Percentiles rank a stretch among this genome's conserved stretches.
These are phyloP conservation scores for Stygiomarasmius scandens DNA, from an alignment of 1,284 basidiomycete species.

Conservation along the genomic window DNA sequence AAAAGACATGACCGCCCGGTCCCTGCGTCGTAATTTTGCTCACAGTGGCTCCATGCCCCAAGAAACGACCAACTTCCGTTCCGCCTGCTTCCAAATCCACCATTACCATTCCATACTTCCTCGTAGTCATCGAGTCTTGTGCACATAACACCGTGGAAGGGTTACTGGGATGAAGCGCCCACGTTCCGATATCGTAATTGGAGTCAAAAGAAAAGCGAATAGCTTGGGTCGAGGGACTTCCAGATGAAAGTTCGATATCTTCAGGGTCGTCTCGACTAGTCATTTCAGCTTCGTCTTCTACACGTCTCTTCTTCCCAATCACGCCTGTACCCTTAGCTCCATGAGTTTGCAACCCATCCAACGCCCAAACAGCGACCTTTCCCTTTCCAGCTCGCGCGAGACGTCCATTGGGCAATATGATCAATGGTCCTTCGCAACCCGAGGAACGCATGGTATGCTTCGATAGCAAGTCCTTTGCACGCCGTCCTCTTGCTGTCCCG, in stretches of 20 bases:
- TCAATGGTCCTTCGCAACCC: constrained; percentile 30
- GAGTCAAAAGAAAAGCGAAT: constrained; percentile 12
- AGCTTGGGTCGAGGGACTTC: constrained; percentile 10
- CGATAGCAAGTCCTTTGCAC: constrained; percentile 16
- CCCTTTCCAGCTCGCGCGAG: constrained; percentile 35
- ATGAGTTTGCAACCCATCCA: constrained; percentile 36
- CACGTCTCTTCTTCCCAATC: constrained; percentile 28
- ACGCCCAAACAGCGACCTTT: constrained; percentile 34
- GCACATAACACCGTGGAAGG: constrained; percentile 28
- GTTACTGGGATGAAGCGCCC: background rate
- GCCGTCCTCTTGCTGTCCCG: constrained; percentile 6
- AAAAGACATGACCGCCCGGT: constrained; percentile 35
- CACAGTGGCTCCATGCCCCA: constrained; percentile 35
- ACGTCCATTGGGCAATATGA: constrained; percentile 27
- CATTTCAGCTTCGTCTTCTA: constrained; percentile 20
- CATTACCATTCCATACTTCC: constrained; percentile 30
- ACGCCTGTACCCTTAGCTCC: constrained; percentile 23
- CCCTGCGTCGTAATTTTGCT: constrained; percentile 18
- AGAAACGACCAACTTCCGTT: constrained; percentile 31
- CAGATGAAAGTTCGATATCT: constrained; percentile 36
- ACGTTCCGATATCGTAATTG: background rate
- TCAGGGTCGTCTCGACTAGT: constrained; percentile 32
- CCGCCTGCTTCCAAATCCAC: constrained; percentile 36
- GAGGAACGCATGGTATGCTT: constrained; percentile 35
- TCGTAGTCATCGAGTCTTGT: constrained; percentile 26